A percentile compares a stretch with the other conserved stretches of the same genome.
phyloP scores from a whole-genome alignment of 2,329 filamentous ascomycete genomes.

The Canariomyces notabilis region DNA sequence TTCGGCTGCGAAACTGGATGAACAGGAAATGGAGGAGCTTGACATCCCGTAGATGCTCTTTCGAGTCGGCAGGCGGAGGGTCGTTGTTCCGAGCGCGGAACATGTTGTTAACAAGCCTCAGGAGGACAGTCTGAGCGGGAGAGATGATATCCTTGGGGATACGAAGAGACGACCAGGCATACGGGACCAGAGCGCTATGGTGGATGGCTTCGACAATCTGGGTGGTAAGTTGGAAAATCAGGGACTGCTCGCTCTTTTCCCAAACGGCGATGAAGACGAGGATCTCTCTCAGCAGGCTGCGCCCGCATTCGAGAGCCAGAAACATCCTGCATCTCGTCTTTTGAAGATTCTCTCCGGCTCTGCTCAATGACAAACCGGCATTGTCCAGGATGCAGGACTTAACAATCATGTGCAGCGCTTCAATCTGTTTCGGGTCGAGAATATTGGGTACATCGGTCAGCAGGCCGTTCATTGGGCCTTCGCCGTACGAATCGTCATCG shows the following conservation, averaged over 20 bases:
- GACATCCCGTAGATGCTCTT: constrained; percentile 51
- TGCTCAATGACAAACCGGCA: constrained; percentile 63
- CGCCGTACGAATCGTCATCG: constrained; percentile 73
- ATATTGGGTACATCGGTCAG: constrained; percentile 93
- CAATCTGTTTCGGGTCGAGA: constrained; percentile 88
- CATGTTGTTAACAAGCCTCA: constrained; percentile 86
- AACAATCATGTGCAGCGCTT: constrained; percentile 94
- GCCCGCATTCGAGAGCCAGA: constrained; percentile 81
- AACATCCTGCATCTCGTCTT: constrained; percentile 86
- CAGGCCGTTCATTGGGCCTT: constrained; percentile 75
- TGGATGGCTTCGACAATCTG: constrained; percentile 94
- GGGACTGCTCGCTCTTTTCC: constrained; percentile 88
- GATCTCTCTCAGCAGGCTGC: constrained; percentile 83
- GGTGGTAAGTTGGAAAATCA: constrained; percentile 94
- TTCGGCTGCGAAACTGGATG: constrained; percentile 83
- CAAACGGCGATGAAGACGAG: constrained; percentile 95
- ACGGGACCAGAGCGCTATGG: constrained; percentile 81
- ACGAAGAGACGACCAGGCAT: constrained; percentile 84
- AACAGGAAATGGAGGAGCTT: constrained; percentile 83
- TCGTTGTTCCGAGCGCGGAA: constrained; percentile 56
- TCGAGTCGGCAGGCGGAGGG: constrained; percentile 41
- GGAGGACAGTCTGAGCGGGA: constrained; percentile 86
- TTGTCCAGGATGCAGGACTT: constrained; percentile 89
- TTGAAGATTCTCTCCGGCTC: constrained; percentile 75
- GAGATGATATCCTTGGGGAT: constrained; percentile 96